Conservation (phyloP, 2,329 filamentous ascomycete genomes). For the Xylariaceae sp. region DNA sequence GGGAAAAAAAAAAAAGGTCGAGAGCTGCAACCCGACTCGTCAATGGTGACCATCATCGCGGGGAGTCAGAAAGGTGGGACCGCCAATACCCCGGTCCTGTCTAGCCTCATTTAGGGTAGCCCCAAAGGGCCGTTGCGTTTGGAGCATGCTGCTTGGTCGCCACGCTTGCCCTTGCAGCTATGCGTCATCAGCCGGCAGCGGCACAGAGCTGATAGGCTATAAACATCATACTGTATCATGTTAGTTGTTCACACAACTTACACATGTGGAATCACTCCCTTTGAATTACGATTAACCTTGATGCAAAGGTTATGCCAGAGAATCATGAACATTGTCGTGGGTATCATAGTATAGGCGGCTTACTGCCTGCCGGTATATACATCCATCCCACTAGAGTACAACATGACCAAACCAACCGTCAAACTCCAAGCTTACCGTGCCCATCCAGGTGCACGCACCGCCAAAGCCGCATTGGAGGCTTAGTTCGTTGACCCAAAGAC, state of each 20-base stretch:
- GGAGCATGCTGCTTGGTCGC: too few relatives aligned
- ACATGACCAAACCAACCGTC: conserved; percentile 20
- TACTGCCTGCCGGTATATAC: conserved; percentile 16
- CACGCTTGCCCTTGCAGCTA: too few relatives aligned
- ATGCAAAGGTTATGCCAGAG: too few relatives aligned
- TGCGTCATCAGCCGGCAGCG: too few relatives aligned
- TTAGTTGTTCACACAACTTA: too few relatives aligned
- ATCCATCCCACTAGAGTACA: conserved; percentile 22
- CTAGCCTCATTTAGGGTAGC: too few relatives aligned
- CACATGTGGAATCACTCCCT: too few relatives aligned
- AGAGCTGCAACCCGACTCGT: conserved; percentile 16
- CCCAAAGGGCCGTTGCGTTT: too few relatives aligned
- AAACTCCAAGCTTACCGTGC: conserved; percentile 16
- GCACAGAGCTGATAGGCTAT: too few relatives aligned
- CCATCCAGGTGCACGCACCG: neutral
- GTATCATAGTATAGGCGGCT: conserved; percentile 21
- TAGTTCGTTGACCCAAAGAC: too few relatives aligned
- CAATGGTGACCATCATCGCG: conserved; percentile 14
- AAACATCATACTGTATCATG: too few relatives aligned
- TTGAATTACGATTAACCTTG: too few relatives aligned
- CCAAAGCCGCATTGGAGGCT: conserved; percentile 5
- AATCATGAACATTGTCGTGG: conserved; percentile 14
- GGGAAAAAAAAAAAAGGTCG: conserved; percentile 10
- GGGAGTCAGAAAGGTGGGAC: conserved; percentile 21
- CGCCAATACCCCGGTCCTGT: neutral